Evolutionary conservation across 768 basidiomycete species (phyloP), one percentile per base, ranked within the genome.

Genomic region (Chalciporus sphaerocephalus): DNA sequence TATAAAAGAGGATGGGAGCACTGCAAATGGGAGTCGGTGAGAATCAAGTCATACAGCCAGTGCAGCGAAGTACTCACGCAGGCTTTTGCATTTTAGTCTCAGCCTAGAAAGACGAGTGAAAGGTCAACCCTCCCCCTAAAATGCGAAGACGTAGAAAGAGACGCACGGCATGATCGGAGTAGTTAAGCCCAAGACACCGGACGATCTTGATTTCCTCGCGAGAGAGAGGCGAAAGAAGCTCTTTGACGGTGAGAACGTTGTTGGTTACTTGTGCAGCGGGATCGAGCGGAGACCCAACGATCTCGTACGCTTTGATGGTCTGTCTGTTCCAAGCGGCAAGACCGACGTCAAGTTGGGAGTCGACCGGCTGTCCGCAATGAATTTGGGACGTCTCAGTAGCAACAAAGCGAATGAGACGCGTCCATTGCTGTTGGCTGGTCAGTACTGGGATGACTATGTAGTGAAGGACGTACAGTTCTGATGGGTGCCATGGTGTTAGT

Each of bases 131-230:
- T 21, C 2, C 7, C 27, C 17, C 15, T 27, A 13, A 20, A 13
- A 17, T n/a, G 33, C 30, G 6, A 16, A 4, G 27, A 28, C 34
- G 8, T 54, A 17, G 38, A 47, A 28, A 32, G 20, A 27, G 16
- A 63, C 76, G 48, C 55, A 77, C 88, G 6, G 89, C 89, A 68
- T 91, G 87, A 55, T 90, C 87, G n/a, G 76, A 75, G 59, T 92
- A 92, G 61, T 92, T 92, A 38, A 92, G 67, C 0, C 88, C 88
- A 11, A 92, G 66, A 65, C 87, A 89, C 10, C 88, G 76, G 21
- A 87, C 85, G 3, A 83, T 66, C 49, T 78, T 79, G 51, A 89
- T 72, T 57, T 87, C 73, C 49, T 83, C 78, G 33, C 76, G 69
- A 8, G 84, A 74, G 20, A 92, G 72, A 10, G 88, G 88, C 3